Base-by-base conservation (phyloP, 1,284 basidiomycete genomes). In the Cutaneotrichosporon mucoides region DNA sequence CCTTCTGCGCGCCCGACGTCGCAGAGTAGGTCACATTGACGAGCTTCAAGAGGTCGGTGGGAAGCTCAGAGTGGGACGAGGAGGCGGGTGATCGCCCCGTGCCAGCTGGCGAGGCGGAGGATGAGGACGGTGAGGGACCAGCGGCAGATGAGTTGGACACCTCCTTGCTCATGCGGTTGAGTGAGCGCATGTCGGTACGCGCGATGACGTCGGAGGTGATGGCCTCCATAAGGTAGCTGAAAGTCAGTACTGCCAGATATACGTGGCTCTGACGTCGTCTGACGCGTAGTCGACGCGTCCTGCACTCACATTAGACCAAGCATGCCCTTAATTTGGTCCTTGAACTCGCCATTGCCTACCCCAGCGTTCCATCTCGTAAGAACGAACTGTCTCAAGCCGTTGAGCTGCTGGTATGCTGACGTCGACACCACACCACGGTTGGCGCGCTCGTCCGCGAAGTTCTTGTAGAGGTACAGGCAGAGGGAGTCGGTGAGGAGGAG, bases 401-500 rank as follows among this genome's bases (percentile, higher is more conserved):
- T 62, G 40, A 70, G 65, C 54, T 69, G 65, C 33, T 56, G 52
- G 57, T 72, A 76, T 13, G 68, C 62, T 33, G 61, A 60, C n/a
- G 57, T 48, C 16, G 64, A 60, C 12, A 71, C 68, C n/a, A 67
- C 57, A 6, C 67, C 70, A 5, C 55, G 57, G 4, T 67, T 68
- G 40, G 51, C 35, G 34, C 76, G 72, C 49, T 83, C 82, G 48
- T 81, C 80, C 61, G 79, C 77, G 71, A 78, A 82, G 65, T 81
- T 81, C 24, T 79, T 71, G 62, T 79, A 81, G 13, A 79, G 72
- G 69, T 79, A 83, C 6, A 82, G 72, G 5, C 82, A 68, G 35
- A 80, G 71, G 12, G 81, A 77, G 60, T 83, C 82, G 36, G 79
- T 78, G 53, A 80, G 76, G 62, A 77, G 75, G 11, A 80, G 66